A percentile compares a stretch with the other conserved stretches of the same genome.
Conservation (phyloP, 352 stramenopile species). For the Phytopythium sindhum region DNA sequence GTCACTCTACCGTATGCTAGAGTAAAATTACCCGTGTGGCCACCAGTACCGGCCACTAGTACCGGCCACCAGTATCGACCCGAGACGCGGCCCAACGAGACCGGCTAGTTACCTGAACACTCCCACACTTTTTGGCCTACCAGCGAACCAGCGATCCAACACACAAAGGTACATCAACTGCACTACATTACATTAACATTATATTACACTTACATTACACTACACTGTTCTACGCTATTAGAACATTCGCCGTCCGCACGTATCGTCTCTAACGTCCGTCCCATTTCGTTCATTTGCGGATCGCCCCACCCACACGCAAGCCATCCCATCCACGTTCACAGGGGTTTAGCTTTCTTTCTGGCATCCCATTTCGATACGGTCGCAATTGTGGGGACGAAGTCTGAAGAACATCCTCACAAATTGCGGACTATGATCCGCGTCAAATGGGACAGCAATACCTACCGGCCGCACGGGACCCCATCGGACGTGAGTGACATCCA, state of each 20-base stretch:
- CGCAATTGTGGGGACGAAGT: not conserved
- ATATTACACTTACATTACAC: too few species aligned
- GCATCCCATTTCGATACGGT: not conserved
- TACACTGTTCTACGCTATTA: too few species aligned
- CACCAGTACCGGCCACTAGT: too few species aligned
- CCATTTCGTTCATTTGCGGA: not conserved
- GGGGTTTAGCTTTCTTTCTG: too few species aligned
- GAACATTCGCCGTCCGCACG: too few species aligned
- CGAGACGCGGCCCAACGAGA: not conserved
- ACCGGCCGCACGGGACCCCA: not conserved
- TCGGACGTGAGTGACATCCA: not conserved
- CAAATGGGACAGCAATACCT: slow-evolving; percentile 50
- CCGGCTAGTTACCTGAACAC: not conserved
- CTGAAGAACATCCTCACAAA: too few species aligned
- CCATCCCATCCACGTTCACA: not conserved
- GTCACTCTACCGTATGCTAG: too few species aligned
- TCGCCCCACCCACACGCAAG: not conserved
- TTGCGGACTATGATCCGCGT: slow-evolving; percentile 53
- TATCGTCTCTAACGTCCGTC: too few species aligned
- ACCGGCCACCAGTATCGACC: too few species aligned
- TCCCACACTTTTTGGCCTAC: not conserved
- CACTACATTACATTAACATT: too few species aligned
- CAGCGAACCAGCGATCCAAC: not conserved
- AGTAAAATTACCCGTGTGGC: too few species aligned
- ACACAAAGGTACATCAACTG: not conserved